Conservation (phyloP, 768 basidiomycete species). For the Boletellus ananas region DNA sequence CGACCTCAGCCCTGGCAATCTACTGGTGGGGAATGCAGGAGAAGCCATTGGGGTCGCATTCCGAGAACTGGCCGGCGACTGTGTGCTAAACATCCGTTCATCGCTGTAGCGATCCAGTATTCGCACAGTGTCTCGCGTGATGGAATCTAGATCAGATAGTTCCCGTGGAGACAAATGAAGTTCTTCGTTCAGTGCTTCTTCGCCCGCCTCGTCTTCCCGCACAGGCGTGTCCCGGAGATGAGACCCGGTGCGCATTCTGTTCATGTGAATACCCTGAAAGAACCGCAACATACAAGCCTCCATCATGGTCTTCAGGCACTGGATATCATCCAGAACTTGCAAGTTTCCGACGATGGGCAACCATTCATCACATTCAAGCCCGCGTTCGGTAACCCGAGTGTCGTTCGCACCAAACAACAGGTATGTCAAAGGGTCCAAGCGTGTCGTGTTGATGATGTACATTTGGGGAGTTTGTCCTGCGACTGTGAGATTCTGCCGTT, state of each 20-base stretch:
- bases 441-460: constrained; percentile 75
- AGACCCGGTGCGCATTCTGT: constrained; percentile 28
- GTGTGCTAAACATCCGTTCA: constrained; percentile 49
- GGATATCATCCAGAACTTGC: constrained; percentile 77
- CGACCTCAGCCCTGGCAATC: constrained; percentile 44
- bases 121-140: constrained; percentile 70
- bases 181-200: constrained; percentile 41
- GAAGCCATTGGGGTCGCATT: constrained; percentile 64
- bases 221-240: constrained; percentile 33
- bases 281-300: constrained; percentile 85
- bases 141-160: constrained; percentile 66
- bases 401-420: constrained; percentile 87
- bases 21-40: constrained; percentile 39
- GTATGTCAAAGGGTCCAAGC: constrained; percentile 84
- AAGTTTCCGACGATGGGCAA: constrained; percentile 75
- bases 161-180: constrained; percentile 63
- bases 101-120: constrained; percentile 70
- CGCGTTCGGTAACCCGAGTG: constrained; percentile 62
- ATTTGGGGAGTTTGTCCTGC: constrained; percentile 50
- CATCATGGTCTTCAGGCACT: constrained; percentile 72
- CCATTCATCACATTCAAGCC: constrained; percentile 89
- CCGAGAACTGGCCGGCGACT: constrained; percentile 59
- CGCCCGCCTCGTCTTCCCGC: constrained; percentile 54
- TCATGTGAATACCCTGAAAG: constrained; percentile 73
- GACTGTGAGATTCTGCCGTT: constrained; percentile 68